Base-by-base conservation (phyloP, 2,329 filamentous ascomycete genomes). In the Dothideomycetes sp. region DNA sequence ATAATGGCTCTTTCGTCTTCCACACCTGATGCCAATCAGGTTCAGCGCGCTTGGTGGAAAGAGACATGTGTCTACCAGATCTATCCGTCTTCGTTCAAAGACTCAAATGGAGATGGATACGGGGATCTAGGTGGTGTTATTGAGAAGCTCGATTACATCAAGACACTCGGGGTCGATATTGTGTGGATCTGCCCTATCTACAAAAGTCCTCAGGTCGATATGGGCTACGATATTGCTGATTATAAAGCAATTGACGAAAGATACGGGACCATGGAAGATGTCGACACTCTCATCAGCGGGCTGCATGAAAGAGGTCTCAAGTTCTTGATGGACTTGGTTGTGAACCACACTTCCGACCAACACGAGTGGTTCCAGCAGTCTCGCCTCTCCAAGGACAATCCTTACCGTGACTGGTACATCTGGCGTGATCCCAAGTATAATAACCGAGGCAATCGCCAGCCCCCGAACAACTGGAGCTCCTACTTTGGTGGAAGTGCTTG, bases 361-460 rank as follows among this genome's bases (percentile, higher is more conserved):
- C 79, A 84, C 51, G 67, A 69, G 3, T 87, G 81, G 81, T 85
- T 85, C 60, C 67, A 74, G 33, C 72, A 83, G 52, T 81, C 77
- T 2, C 66, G 75, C 36, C 72, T 71, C 24, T 77, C 73, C 28
- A 75, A 69, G 43, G 65, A 73, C 47, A 80, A 68, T 52, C 68
- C 76, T 8, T 82, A 82, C 53, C 67, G 80, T 1, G 70, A 82
- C 55, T 86, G 80, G 79, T 84, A 82, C 51, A 73, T 78, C 41
- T 73, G 70, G 70, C 60, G 58, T 54, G 55, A 63, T 33, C 63
- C 64, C 57, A 35, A 37, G 17, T 8, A 36, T 11, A 38, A 43
- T 27, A 53, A 62, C 15, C 62, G 76, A 22, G 80, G 80, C 2
- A 70, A 69, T 13, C 71, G 77, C 1, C 67, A 77, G 33, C 78